Percentiles rank a stretch among this genome's conserved stretches.
Evolutionary conservation across 257 asterid species (phyloP).

Genomic region (Agastache rugosa): DNA sequence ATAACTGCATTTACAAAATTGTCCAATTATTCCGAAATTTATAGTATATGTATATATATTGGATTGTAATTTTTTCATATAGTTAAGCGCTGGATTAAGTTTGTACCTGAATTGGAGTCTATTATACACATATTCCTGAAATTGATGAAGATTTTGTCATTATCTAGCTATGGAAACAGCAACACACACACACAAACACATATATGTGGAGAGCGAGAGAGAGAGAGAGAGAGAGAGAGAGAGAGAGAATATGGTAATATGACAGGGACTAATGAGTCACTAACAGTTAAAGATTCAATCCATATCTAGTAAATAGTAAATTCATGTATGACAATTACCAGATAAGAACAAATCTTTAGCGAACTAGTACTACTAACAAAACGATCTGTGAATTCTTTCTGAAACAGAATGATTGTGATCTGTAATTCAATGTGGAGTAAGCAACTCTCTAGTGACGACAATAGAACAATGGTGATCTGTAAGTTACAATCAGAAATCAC

Average conservation of each 20-base stretch:
- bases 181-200: not conserved
- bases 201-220: no score
- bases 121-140: slow-evolving; percentile 95
- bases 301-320: not conserved
- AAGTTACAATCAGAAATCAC: not conserved
- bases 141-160: slow-evolving; percentile 23
- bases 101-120: slow-evolving; percentile 90
- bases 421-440: not conserved
- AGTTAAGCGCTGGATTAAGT: slow-evolving; percentile 8
- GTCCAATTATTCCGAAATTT: not conserved
- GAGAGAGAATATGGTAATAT: not conserved
- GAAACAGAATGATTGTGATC: slow-evolving; percentile 15
- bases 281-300: slow-evolving; percentile 5
- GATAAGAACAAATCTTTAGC: slow-evolving; percentile 1
- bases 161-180: not conserved
- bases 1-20: slow-evolving; percentile 54
- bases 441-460: not conserved
- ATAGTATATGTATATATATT: not conserved
- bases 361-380: no score
- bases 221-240: slow-evolving; percentile 11
- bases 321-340: not conserved
- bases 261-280: not conserved
- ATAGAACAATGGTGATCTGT: not conserved
- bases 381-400: slow-evolving; percentile 9
- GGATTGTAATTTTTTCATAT: not conserved